Evolutionary conservation across 805 yeast genomes (phyloP), one percentile per base, ranked within the genome.

Genomic region (Candida insectorum): DNA sequence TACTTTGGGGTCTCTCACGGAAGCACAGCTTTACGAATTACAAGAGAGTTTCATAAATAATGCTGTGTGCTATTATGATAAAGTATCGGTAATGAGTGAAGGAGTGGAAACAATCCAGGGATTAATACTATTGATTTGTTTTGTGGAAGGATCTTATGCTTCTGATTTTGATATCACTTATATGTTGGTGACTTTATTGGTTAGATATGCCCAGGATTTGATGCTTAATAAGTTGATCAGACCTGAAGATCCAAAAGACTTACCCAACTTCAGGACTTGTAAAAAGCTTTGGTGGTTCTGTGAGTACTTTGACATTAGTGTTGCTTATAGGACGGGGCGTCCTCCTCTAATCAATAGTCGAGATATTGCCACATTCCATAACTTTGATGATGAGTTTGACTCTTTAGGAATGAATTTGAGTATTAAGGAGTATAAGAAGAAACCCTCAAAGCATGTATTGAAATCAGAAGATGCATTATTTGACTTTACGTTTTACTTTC

Each of bases 21-120:
- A 24, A 10, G 25, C 36, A 1, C 41, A 50, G 3, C 29, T 56
- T 19, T 33, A 26, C 5, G 39, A 35, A 5, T 34, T 51, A 11
- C 47, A 51, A 25, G 25, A 36, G 6, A 31, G 29, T 4, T 45
- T 51, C 15, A 48, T 56, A 23, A 39, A 48, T 31, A 47, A 48
- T 26, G 54, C 79, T 1, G 45, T 77, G 16, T 69, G 56, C 43
- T 79, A 73, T 49, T 79, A 68, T 43, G 77, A 74, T 39, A 64
- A 71, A 33, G 54, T 75, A 5, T 52, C 71, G 3, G 50, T 71
- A 2, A 44, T 62, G 17, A 69, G 70, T 40, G 79, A 73, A 40
- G 80, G 79, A 6, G 27, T 73, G 0, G 54, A 52, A 17, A 65
- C 78, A 2, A 48, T 77, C 4, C 77, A 69, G 47, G 79, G 75